Evolutionary conservation across 345 rosid species (phyloP).

Genomic region (Limnanthes douglasii): DNA sequence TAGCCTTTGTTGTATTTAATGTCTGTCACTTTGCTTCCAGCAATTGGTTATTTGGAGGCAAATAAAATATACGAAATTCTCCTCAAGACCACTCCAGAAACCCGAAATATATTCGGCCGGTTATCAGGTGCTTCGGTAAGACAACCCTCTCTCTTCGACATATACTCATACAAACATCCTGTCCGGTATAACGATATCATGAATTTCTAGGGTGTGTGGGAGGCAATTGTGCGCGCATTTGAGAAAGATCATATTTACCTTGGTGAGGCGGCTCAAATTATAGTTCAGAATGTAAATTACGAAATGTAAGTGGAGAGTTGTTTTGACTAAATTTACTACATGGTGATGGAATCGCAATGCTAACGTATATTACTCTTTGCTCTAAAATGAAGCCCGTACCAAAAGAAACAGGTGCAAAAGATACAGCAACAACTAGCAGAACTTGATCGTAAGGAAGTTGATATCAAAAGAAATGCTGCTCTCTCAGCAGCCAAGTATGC

Average conservation of each 20-base stretch:
- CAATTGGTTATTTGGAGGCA: slow-evolving; percentile 72
- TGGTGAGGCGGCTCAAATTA: slow-evolving; percentile 92
- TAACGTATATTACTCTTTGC: slow-evolving; percentile 8
- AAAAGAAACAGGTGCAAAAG: slow-evolving; percentile 92
- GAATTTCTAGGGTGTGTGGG: slow-evolving; percentile 64
- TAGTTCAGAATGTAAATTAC: slow-evolving; percentile 81
- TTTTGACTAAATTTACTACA: not conserved
- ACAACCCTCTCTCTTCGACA: not conserved
- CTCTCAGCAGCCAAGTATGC: slow-evolving; percentile 71
- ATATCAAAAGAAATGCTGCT: slow-evolving; percentile 71
- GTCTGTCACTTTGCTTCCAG: slow-evolving; percentile 20
- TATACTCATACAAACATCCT: not conserved
- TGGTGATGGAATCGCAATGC: not conserved
- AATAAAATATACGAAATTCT: slow-evolving; percentile 66
- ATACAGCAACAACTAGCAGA: slow-evolving; percentile 79
- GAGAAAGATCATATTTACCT: slow-evolving; percentile 85
- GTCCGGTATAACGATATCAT: too few species aligned
- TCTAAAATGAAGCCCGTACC: slow-evolving; percentile 51
- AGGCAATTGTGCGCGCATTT: slow-evolving; percentile 56
- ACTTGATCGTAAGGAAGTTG: slow-evolving; percentile 89
- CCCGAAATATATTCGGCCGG: slow-evolving; percentile 85
- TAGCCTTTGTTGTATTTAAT: too few species aligned
- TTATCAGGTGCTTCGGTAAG: slow-evolving; percentile 92
- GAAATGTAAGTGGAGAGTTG: slow-evolving; percentile 53
- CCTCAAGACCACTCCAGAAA: slow-evolving; percentile 57